These are phyloP conservation scores for Buxus sempervirens DNA, from an alignment of 164 flowering plant species.

Conservation along the genomic window DNA sequence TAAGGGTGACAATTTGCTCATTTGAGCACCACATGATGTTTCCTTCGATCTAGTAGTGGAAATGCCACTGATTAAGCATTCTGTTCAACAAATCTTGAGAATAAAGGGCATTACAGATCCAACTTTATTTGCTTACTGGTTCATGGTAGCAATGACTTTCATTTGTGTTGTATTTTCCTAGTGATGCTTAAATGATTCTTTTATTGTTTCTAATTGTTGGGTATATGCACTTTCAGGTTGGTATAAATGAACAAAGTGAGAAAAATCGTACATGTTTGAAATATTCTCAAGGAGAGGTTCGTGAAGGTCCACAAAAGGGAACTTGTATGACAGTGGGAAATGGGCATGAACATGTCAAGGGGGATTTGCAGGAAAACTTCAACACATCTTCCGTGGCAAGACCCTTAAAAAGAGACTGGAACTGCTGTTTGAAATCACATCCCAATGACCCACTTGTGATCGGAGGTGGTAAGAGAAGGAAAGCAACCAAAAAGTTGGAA, in stretches of 20 bases:
- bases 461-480: conserved; percentile 12
- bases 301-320: background rate
- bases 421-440: conserved; percentile 1
- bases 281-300: conserved; percentile 1
- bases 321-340: background rate
- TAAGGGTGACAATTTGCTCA: no score
- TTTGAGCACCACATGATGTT: no score
- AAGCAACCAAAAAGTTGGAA: conserved; percentile 5
- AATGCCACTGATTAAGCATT: no score
- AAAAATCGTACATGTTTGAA: background rate
- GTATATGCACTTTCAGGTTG: conserved; percentile 21
- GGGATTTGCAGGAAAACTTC: background rate
- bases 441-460: conserved; percentile 1
- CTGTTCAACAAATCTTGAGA: no score
- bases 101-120: no score
- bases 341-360: conserved; percentile 7
- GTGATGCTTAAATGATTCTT: background rate
- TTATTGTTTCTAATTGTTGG: conserved; percentile 2
- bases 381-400: background rate
- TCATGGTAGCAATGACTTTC: background rate
- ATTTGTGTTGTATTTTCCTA: background rate
- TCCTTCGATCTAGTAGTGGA: no score
- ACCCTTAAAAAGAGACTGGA: conserved; percentile 8
- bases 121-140: no score
- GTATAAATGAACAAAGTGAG: conserved; percentile 4